Evolutionary conservation across 2,329 filamentous ascomycete genomes (phyloP).

Genomic region (Penicillium sp.): DNA sequence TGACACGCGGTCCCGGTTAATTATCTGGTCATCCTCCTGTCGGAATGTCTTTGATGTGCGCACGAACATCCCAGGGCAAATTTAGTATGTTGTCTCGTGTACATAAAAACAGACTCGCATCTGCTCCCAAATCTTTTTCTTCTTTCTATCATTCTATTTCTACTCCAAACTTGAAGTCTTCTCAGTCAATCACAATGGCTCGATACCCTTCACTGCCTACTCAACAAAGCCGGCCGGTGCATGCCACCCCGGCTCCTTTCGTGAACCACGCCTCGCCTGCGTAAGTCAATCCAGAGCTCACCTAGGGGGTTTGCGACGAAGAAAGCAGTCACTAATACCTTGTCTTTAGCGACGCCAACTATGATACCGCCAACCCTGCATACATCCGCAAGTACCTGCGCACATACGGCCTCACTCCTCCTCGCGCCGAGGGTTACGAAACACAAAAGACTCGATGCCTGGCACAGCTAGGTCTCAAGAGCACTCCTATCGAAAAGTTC

Average conservation of each 20-base stretch:
- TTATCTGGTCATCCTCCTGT: conserved; percentile 46
- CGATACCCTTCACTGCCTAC: conserved; percentile 29
- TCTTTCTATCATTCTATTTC: conserved; percentile 23
- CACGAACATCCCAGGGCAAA: conserved; percentile 32
- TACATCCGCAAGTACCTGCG: conserved; percentile 54
- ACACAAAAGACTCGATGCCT: conserved; percentile 51
- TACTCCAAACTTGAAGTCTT: conserved; percentile 17
- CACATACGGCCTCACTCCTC: conserved; percentile 52
- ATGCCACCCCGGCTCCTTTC: conserved; percentile 32
- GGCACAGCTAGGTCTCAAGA: conserved; percentile 49
- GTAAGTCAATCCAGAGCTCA: conserved; percentile 26
- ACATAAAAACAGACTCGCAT: conserved; percentile 35
- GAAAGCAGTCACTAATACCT: conserved; percentile 12
- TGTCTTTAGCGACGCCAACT: conserved; percentile 44
- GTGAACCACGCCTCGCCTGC: conserved; percentile 34
- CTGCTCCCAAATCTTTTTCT: conserved; percentile 21
- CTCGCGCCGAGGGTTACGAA: conserved; percentile 51
- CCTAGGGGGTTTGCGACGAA: not conserved
- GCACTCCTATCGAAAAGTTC: conserved; percentile 51
- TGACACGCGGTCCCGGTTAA: conserved; percentile 24
- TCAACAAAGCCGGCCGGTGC: conserved; percentile 39
- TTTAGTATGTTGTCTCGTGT: conserved; percentile 31
- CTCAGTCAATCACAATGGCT: conserved; percentile 35
- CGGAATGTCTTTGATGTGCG: conserved; percentile 36
- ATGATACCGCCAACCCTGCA: conserved; percentile 51